phyloP scores from a whole-genome alignment of 768 basidiomycete genomes.

The Krasilnikovozyma curviuscula region DNA sequence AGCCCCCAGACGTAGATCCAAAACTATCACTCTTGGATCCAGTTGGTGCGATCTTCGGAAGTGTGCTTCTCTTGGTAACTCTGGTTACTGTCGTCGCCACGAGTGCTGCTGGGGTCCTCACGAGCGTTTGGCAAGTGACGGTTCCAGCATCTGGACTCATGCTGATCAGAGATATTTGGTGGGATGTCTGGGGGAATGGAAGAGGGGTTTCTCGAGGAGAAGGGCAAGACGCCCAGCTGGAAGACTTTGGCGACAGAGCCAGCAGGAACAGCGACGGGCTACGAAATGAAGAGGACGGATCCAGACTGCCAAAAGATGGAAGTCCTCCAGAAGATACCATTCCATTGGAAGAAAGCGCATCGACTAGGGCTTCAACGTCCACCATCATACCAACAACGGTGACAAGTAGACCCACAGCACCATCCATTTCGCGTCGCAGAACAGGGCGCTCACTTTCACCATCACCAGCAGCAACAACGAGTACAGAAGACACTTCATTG shows the following conservation, averaged over 20 bases:
- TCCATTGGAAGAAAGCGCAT: background rate
- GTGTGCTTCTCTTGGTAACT: conserved; percentile 43
- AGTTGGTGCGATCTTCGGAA: conserved; percentile 52
- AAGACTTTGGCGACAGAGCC: background rate
- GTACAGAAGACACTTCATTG: no score
- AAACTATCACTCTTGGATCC: conserved; percentile 52
- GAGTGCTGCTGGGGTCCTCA: conserved; percentile 32
- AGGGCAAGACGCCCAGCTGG: background rate
- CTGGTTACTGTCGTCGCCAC: conserved; percentile 56
- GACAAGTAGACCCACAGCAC: background rate
- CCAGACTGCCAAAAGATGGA: background rate
- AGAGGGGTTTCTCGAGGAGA: no score
- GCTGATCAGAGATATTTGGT: conserved; percentile 42
- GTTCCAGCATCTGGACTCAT: conserved; percentile 61
- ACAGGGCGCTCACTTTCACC: background rate
- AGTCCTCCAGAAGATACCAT: background rate
- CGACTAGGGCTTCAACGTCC: background rate
- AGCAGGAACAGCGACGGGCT: background rate
- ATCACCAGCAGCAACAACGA: no score
- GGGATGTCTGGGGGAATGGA: conserved; percentile 24
- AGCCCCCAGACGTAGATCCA: conserved; percentile 28
- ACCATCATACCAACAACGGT: background rate
- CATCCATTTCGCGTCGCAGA: background rate
- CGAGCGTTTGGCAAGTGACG: conserved; percentile 34
- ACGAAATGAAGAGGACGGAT: background rate